These are phyloP conservation scores for Acanthochlamys bracteata DNA, from an alignment of 106 monocot genomes.

Conservation along the genomic window DNA sequence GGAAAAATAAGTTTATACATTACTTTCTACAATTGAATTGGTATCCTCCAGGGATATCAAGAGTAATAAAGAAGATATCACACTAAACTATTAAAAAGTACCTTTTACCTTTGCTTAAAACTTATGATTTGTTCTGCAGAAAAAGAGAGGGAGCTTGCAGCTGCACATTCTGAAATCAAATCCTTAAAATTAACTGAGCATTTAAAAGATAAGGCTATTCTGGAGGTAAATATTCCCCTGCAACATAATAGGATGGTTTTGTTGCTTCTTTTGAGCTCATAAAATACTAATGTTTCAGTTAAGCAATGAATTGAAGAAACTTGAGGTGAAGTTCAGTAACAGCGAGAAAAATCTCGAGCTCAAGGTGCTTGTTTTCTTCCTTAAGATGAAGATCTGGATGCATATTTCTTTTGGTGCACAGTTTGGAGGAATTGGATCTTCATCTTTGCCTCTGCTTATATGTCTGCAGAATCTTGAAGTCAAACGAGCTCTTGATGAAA, in stretches of 20 bases:
- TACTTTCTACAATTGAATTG: too few species aligned
- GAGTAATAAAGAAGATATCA: neutral
- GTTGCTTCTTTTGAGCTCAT: neutral
- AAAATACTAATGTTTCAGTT: constrained; percentile 16
- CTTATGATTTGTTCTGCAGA: constrained; percentile 11
- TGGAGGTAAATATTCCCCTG: constrained; percentile 22
- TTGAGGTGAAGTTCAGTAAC: constrained; percentile 26
- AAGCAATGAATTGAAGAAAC: constrained; percentile 28
- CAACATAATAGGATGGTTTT: neutral
- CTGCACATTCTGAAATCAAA: constrained; percentile 27
- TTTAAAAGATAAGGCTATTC: constrained; percentile 39
- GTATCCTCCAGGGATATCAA: too few species aligned
- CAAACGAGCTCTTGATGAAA: constrained; percentile 37
- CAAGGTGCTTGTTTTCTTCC: constrained; percentile 17
- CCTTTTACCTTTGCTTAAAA: neutral
- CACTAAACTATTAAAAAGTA: neutral
- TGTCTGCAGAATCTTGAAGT: constrained; percentile 55
- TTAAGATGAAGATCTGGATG: neutral
- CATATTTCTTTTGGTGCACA: neutral
- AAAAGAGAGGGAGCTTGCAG: constrained; percentile 35
- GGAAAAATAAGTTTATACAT: too few species aligned
- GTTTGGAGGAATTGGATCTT: neutral
- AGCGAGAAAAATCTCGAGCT: constrained; percentile 25
- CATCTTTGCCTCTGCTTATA: neutral
- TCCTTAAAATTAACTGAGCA: constrained; percentile 28